Base-by-base conservation (phyloP, 2,329 filamentous ascomycete genomes). In the Rutstroemia sydowiana region DNA sequence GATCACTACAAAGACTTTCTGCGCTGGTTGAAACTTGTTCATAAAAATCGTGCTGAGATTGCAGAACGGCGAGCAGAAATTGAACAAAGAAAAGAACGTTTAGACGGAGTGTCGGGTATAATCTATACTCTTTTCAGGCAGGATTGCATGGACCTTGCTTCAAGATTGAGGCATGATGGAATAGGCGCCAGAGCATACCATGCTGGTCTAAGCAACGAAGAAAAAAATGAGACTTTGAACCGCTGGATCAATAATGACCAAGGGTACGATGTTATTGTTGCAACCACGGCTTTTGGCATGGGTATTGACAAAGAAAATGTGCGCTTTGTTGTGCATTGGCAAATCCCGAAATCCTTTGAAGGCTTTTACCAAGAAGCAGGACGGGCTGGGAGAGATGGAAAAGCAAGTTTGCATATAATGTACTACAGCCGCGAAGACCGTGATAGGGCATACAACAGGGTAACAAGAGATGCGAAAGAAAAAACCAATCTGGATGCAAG, bases 211-310 rank as follows among this genome's bases (percentile, higher is more conserved):
- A 68, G 79, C 51, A 78, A 83, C 63, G 73, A 82, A 6, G 75
- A 79, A 52, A 90, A 89, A 63, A 84, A 87, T 59, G 79, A 86
- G 53, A 85, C 85, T 1, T 74, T 91, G 3, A 69, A 76, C 14
- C 77, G 78, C 16, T 92, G 87, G 87, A 82, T 90, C 42, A 75
- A 77, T 50, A 87, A 88, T 65, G 78, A 81, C 49, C 75, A 78
- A 23, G 86, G 86, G 1, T 95, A 93, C 70, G 90, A 93, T 66
- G 82, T 97, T 45, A 92, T 97, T 55, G 90, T 96, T 26, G 92
- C 92, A 1, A 97, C 92, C 0, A 97, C 89, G 1, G 92, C 92
- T 0, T 97, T 97, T 63, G 92, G 92, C 2, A 97, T 97, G 92
- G 92, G 92, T 23, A 96, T 97, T 58, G 91, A 97, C 69, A 96